Percentiles rank a stretch among this genome's conserved stretches.
phyloP scores from a whole-genome alignment of 805 yeast species.

The Lipomyces orientalis region DNA sequence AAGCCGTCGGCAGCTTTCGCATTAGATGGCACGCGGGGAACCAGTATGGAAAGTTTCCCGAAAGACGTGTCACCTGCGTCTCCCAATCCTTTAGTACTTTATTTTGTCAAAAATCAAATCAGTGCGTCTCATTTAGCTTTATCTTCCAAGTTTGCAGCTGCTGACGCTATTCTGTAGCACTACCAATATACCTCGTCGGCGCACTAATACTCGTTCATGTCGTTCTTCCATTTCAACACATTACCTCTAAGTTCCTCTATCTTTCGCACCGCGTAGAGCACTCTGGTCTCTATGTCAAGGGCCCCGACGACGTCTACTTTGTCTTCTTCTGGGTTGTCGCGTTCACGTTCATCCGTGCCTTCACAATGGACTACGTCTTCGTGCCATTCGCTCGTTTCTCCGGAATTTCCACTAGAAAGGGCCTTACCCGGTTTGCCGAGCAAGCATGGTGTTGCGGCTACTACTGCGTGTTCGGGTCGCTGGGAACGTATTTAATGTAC shows the following conservation, averaged over 20 bases:
- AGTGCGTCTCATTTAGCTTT: conserved; percentile 5
- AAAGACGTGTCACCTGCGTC: conserved; percentile 10
- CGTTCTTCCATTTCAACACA: conserved; percentile 41
- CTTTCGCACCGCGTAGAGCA: conserved; percentile 46
- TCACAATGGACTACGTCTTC: conserved; percentile 62
- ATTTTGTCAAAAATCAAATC: conserved; percentile 28
- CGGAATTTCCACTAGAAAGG: conserved; percentile 56
- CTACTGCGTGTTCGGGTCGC: conserved; percentile 58
- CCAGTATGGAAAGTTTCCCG: background rate
- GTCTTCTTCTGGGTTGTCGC: conserved; percentile 61
- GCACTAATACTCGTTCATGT: conserved; percentile 18
- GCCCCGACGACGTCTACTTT: conserved; percentile 41
- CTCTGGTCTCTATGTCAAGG: conserved; percentile 33
- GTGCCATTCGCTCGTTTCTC: conserved; percentile 58
- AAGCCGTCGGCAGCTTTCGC: background rate
- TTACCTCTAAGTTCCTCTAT: conserved; percentile 45
- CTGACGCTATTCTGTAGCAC: conserved; percentile 9
- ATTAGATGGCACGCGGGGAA: background rate
- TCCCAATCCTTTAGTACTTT: conserved; percentile 12
- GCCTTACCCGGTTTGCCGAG: conserved; percentile 75
- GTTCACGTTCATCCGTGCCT: conserved; percentile 63
- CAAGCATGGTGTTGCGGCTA: conserved; percentile 80
- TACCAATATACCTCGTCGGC: conserved; percentile 23
- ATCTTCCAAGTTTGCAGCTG: background rate
- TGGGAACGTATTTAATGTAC: conserved; percentile 64